Conservation (phyloP, 2,329 filamentous ascomycete species). For the Colletotrichum sp. region DNA sequence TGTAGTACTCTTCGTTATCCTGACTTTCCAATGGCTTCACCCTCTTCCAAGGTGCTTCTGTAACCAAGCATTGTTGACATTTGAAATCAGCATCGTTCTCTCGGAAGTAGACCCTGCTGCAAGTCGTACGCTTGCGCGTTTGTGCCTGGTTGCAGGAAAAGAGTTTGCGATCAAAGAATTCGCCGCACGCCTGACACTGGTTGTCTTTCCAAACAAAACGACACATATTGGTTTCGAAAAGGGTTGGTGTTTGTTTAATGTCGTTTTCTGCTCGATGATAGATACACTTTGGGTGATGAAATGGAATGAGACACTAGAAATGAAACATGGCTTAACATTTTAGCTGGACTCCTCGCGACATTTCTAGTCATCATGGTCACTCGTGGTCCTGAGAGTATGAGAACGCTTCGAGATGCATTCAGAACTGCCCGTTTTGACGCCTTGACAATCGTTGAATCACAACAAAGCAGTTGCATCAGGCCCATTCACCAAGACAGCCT, state of each 20-base stretch:
- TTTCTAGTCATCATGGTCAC: neutral
- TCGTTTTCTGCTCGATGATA: neutral
- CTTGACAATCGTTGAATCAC: neutral
- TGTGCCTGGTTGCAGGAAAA: neutral
- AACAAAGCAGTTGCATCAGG: neutral
- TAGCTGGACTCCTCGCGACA: neutral
- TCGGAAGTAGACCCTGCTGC: neutral
- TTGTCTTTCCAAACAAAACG: slow-evolving; percentile 1
- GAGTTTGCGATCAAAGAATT: neutral
- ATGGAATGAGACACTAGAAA: neutral
- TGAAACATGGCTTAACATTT: fast-evolving
- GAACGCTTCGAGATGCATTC: neutral
- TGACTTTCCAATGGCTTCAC: neutral
- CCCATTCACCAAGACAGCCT: neutral
- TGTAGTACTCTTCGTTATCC: neutral
- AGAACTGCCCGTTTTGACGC: neutral
- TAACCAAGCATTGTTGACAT: neutral
- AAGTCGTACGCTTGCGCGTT: neutral
- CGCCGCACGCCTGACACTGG: neutral
- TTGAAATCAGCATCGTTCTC: neutral
- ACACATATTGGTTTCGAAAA: neutral
- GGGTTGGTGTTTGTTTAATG: neutral
- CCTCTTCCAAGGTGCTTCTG: neutral
- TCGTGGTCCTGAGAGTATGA: neutral
- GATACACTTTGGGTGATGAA: neutral